Evolutionary conservation across 495 filamentous ascomycete species (phyloP).

Genomic region (Aspergillus kassunensis): DNA sequence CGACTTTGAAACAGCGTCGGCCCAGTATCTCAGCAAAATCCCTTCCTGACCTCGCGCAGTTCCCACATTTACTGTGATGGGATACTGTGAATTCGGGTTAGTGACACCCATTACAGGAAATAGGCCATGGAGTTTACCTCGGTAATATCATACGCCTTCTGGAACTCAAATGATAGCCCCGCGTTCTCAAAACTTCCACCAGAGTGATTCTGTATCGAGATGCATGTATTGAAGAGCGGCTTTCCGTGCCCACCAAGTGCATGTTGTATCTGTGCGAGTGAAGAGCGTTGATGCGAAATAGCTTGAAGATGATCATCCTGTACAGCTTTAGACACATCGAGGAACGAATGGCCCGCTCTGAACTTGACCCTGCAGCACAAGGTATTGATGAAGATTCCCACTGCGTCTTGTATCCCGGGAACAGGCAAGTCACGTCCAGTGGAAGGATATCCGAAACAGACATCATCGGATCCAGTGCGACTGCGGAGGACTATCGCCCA

Average conservation of each 20-base stretch:
- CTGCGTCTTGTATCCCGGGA: slow-evolving; percentile 47
- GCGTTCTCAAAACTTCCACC: slow-evolving; percentile 30
- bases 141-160: slow-evolving; percentile 44
- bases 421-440: slow-evolving; percentile 49
- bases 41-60: slow-evolving; percentile 41
- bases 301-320: slow-evolving; percentile 49
- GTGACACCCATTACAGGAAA: not conserved
- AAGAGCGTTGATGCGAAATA: slow-evolving; percentile 49
- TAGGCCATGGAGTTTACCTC: slow-evolving; percentile 30
- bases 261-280: slow-evolving; percentile 53
- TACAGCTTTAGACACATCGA: slow-evolving; percentile 39
- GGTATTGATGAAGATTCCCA: slow-evolving; percentile 56
- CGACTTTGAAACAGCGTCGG: slow-evolving; percentile 38
- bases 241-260: slow-evolving; percentile 48
- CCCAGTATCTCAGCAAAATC: slow-evolving; percentile 48
- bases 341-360: slow-evolving; percentile 26
- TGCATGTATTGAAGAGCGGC: slow-evolving; percentile 53
- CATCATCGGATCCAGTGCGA: slow-evolving; percentile 49
- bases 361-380: slow-evolving; percentile 50
- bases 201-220: slow-evolving; percentile 51
- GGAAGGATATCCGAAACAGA: slow-evolving; percentile 56
- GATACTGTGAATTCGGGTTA: slow-evolving; percentile 29
- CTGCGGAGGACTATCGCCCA: slow-evolving; percentile 54
- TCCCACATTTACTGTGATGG: slow-evolving; percentile 46
- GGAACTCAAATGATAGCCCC: slow-evolving; percentile 35